These are phyloP conservation scores for Tolypocladium guangdongense DNA, from an alignment of 2,329 filamentous ascomycete species.

Conservation along the genomic window DNA sequence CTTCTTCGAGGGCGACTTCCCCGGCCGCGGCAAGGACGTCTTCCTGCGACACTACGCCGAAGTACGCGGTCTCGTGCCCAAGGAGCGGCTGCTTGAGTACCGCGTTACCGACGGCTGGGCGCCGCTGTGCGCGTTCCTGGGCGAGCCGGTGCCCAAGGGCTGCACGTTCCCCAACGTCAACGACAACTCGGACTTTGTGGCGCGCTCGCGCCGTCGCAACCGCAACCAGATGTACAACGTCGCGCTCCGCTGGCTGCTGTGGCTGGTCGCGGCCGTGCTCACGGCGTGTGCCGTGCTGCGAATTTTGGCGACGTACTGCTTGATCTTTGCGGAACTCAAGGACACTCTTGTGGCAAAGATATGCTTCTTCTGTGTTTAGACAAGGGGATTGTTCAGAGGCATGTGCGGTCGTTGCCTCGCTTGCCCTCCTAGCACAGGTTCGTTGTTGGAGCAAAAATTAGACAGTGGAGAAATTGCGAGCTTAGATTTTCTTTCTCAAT, in stretches of 20 bases:
- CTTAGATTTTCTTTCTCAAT: background rate
- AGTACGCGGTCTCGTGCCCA: constrained; percentile 19
- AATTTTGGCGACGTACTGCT: background rate
- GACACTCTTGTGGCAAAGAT: background rate
- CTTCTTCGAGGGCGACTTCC: constrained; percentile 59
- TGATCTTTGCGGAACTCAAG: background rate
- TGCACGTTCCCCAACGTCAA: constrained; percentile 24
- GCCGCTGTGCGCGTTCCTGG: constrained; percentile 24
- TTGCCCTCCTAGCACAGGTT: background rate
- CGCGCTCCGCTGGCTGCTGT: constrained; percentile 13
- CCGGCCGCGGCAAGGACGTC: constrained; percentile 51
- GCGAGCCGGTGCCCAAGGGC: constrained; percentile 20
- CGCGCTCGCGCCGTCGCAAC: constrained; percentile 19
- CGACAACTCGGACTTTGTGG: constrained; percentile 23
- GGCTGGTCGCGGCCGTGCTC: constrained; percentile 6
- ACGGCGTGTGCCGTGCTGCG: constrained; percentile 5
- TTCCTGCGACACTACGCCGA: constrained; percentile 34
- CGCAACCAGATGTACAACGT: constrained; percentile 24
- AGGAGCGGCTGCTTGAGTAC: constrained; percentile 23
- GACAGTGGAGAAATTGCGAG: background rate
- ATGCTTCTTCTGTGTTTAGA: background rate
- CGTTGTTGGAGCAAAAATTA: background rate
- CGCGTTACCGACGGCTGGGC: constrained; percentile 24
- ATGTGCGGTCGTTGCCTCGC: background rate
- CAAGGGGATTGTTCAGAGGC: background rate